phyloP scores from a whole-genome alignment of 192 early-diverging fungal genomes.

The Backusella liffmaniae region DNA sequence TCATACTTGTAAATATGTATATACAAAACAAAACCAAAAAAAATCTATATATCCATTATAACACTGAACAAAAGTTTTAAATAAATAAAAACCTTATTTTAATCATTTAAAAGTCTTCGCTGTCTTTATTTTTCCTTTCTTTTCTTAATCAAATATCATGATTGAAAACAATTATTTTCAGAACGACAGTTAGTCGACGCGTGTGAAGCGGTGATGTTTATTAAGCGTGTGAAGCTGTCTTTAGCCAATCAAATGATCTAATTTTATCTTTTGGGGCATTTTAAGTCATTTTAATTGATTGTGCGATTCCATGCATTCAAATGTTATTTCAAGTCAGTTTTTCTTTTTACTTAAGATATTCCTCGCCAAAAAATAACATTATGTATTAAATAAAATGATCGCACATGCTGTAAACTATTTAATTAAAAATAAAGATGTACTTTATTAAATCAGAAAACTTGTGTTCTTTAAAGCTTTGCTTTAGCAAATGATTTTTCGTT shows the following conservation, averaged over 20 bases:
- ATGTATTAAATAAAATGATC: background rate
- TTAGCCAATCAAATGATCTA: background rate
- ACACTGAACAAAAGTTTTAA: background rate
- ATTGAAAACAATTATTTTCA: background rate
- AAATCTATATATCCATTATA: background rate
- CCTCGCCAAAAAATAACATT: background rate
- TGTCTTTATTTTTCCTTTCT: too few relatives aligned
- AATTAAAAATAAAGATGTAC: background rate
- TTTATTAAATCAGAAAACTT: background rate
- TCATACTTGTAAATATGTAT: background rate
- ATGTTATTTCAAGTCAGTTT: background rate
- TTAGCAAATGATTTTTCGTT: conserved; percentile 21
- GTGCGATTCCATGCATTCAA: background rate
- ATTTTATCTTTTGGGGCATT: background rate
- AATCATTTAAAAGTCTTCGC: too few relatives aligned
- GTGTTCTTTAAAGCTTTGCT: conserved; percentile 17
- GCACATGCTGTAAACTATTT: background rate
- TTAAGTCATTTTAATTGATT: background rate
- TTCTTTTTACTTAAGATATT: background rate
- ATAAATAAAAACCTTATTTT: background rate
- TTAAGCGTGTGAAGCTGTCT: background rate
- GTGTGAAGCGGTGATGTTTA: background rate
- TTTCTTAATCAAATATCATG: too few relatives aligned
- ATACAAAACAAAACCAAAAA: background rate
- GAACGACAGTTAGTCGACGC: background rate